Evolutionary conservation across 768 basidiomycete species (phyloP).

Genomic region (Coprinopsis cinerea): DNA sequence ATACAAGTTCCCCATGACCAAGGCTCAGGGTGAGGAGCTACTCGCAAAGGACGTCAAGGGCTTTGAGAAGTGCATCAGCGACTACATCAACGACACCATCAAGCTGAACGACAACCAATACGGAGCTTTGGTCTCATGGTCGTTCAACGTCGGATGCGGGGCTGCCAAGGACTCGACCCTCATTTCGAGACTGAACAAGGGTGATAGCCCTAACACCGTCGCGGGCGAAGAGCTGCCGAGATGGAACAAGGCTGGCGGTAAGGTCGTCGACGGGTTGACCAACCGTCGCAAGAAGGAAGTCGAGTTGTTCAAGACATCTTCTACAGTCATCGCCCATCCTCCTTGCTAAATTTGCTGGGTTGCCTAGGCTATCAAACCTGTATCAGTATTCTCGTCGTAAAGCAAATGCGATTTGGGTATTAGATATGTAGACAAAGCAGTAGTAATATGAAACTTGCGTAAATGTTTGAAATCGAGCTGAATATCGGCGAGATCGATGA

Average conservation of each 20-base stretch:
- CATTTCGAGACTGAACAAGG: conserved; percentile 23
- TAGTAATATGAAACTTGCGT: no score
- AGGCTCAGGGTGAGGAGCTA: conserved; percentile 23
- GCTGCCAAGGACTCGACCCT: conserved; percentile 21
- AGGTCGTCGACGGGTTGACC: conserved; percentile 23
- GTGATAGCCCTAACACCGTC: conserved; percentile 26
- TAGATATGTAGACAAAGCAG: no score
- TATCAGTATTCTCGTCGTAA: no score
- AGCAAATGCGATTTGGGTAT: no score
- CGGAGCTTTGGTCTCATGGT: conserved; percentile 25
- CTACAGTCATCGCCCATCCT: conserved; percentile 23
- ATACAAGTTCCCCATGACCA: conserved; percentile 28
- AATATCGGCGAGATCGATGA: no score
- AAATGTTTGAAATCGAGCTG: no score
- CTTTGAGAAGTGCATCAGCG: conserved; percentile 20
- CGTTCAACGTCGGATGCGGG: conserved; percentile 27
- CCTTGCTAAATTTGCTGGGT: no score
- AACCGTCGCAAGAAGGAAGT: conserved; percentile 24
- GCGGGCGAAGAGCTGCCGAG: conserved; percentile 27
- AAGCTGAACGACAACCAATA: conserved; percentile 27
- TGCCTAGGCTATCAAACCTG: no score
- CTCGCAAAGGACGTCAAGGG: conserved; percentile 21
- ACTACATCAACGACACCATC: conserved; percentile 18
- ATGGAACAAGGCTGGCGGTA: conserved; percentile 24
- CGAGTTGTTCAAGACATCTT: conserved; percentile 25